Evolutionary conservation across 179 eudicot genomes (phyloP).

Genomic region (Carnegiea gigantea): DNA sequence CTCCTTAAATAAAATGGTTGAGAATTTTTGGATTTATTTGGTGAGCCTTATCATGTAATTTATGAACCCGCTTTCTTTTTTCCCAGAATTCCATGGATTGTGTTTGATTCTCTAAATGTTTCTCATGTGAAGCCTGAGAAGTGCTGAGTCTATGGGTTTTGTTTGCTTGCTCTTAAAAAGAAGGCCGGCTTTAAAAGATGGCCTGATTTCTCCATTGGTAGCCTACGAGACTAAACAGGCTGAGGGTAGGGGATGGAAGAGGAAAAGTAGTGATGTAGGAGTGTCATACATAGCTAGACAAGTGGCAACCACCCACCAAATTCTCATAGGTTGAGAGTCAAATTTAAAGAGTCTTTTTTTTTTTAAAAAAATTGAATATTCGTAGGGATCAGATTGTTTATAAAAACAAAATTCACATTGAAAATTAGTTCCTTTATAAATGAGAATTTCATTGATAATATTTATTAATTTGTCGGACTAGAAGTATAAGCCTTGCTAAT

Average conservation of each 20-base stretch:
- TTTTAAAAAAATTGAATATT: too few relatives aligned
- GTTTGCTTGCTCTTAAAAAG: background rate
- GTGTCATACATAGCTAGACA: background rate
- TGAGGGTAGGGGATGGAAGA: background rate
- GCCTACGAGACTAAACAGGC: background rate
- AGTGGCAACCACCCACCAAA: background rate
- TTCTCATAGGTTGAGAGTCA: background rate
- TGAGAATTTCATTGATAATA: too few relatives aligned
- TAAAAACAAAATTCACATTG: too few relatives aligned
- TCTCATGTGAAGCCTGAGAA: constrained; percentile 7
- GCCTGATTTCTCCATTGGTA: background rate
- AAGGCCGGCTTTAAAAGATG: background rate
- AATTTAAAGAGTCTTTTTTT: too few relatives aligned
- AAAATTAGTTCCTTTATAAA: too few relatives aligned
- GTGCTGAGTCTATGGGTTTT: constrained; percentile 2
- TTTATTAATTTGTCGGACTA: too few relatives aligned
- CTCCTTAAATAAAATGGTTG: background rate
- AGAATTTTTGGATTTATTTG: background rate
- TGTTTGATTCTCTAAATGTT: background rate
- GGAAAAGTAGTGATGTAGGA: background rate
- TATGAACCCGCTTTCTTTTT: background rate
- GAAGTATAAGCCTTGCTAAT: too few relatives aligned
- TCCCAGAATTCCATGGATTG: constrained; percentile 8
- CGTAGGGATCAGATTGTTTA: too few relatives aligned
- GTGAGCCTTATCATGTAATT: background rate